phyloP scores from a whole-genome alignment of 176 grass and related monocot species.

The Triticum timopheevii region DNA sequence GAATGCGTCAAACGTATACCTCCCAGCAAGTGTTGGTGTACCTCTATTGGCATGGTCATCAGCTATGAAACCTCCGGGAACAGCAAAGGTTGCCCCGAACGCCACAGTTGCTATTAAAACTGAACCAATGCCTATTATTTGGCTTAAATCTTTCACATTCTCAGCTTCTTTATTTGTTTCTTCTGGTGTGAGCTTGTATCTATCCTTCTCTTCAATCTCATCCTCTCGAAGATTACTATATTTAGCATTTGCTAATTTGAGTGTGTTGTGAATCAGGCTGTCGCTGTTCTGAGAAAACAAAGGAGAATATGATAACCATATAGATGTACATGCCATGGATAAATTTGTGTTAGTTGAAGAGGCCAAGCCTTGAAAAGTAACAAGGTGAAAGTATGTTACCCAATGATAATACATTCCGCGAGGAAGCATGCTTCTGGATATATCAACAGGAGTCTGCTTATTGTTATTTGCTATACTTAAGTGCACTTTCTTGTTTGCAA shows the following conservation, averaged over 20 bases:
- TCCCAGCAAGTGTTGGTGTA: not conserved
- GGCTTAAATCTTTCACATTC: not conserved
- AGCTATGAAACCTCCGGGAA: not conserved
- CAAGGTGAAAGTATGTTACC: not conserved
- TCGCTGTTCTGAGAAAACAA: not conserved
- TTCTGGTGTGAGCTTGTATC: accelerated
- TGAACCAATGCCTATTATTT: not conserved
- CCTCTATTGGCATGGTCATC: not conserved
- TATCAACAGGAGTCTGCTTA: not conserved
- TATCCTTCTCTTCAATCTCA: not conserved
- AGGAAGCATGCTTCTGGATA: not conserved
- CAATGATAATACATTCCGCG: not conserved
- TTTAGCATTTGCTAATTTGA: not conserved
- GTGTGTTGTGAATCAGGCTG: not conserved
- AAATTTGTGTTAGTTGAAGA: too few relatives aligned
- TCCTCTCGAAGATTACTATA: not conserved
- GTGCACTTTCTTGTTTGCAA: not conserved
- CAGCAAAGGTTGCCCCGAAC: not conserved
- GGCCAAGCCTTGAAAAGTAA: not conserved
- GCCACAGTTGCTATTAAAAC: not conserved
- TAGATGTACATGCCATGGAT: too few relatives aligned
- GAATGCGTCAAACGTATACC: not conserved
- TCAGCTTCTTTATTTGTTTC: not conserved
- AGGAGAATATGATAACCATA: not conserved
- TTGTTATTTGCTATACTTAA: not conserved